These are phyloP conservation scores for Geotrichum cucujoidarum DNA, from an alignment of 1,139 yeast species.

Conservation along the genomic window DNA sequence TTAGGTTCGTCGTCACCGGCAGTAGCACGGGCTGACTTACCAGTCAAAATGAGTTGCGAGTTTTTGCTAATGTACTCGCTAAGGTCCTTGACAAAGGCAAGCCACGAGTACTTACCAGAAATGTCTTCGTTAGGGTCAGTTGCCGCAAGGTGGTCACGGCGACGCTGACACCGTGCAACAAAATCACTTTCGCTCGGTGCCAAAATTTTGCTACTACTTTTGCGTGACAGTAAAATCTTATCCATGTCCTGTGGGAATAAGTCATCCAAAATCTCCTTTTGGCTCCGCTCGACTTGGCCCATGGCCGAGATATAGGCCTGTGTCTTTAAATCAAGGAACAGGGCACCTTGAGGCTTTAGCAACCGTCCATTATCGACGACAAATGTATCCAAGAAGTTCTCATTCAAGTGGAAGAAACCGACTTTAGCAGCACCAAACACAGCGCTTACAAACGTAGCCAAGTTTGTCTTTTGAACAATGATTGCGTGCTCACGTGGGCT, in stretches of 20 bases:
- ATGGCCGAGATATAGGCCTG: conserved; percentile 91
- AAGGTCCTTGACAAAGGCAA: conserved; percentile 63
- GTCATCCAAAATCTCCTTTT: conserved; percentile 66
- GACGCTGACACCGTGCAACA: conserved; percentile 59
- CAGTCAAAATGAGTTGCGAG: conserved; percentile 29
- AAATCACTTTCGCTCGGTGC: conserved; percentile 73
- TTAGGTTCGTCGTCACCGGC: not conserved
- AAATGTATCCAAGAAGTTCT: conserved; percentile 76
- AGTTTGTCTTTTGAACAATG: conserved; percentile 73
- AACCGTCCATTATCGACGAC: conserved; percentile 49
- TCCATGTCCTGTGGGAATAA: conserved; percentile 59
- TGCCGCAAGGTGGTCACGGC: conserved; percentile 59
- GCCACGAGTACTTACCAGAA: conserved; percentile 66
- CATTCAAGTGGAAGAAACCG: conserved; percentile 82
- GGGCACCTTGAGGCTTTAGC: conserved; percentile 71
- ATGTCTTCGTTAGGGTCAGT: conserved; percentile 46
- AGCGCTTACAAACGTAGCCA: conserved; percentile 83
- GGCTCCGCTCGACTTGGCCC: conserved; percentile 63
- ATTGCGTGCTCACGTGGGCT: conserved; percentile 45
- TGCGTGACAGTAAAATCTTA: conserved; percentile 44
- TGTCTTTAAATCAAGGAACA: conserved; percentile 82
- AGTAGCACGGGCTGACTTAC: conserved; percentile 9
- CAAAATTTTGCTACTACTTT: conserved; percentile 33
- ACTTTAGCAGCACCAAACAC: conserved; percentile 78
- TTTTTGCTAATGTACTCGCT: conserved; percentile 74